These are phyloP conservation scores for Malania oleifera DNA, from an alignment of 164 flowering plant species.

Conservation along the genomic window DNA sequence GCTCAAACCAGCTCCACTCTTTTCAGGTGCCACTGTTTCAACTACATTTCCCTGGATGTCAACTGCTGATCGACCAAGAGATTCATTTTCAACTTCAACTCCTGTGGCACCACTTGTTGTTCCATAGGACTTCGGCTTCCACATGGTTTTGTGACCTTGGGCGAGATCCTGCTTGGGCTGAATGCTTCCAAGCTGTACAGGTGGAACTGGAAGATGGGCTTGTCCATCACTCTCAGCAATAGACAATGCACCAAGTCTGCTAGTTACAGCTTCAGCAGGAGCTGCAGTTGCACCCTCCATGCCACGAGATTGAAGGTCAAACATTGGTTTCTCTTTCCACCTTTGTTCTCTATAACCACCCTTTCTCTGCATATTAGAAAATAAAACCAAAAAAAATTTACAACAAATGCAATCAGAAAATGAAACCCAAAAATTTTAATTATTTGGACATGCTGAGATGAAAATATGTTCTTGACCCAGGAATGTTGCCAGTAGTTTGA, in stretches of 20 bases:
- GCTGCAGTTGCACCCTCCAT: conserved; percentile 11
- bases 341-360: conserved; percentile 20
- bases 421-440: too few relatives aligned
- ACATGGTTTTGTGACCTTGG: conserved; percentile 25
- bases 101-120: conserved; percentile 39
- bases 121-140: conserved; percentile 61
- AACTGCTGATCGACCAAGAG: conserved; percentile 12
- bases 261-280: conserved; percentile 25
- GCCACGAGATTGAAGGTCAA: conserved; percentile 13
- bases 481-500: too few relatives aligned
- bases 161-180: conserved; percentile 18
- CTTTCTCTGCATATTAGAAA: conserved; percentile 34
- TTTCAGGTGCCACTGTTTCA: conserved; percentile 19
- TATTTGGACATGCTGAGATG: too few relatives aligned
- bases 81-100: conserved; percentile 22
- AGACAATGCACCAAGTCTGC: conserved; percentile 25
- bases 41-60: conserved; percentile 13
- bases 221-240: conserved; percentile 27
- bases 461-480: too few relatives aligned
- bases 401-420: too few relatives aligned
- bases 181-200: conserved; percentile 27
- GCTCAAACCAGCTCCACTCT: conserved; percentile 29
- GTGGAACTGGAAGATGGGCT: conserved; percentile 16
- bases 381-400: too few relatives aligned
- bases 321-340: conserved; percentile 41